A percentile compares a stretch with the other conserved stretches of the same genome.
These are phyloP conservation scores for Fraxinus greggii DNA, from an alignment of 305 asterid species.

Conservation along the genomic window DNA sequence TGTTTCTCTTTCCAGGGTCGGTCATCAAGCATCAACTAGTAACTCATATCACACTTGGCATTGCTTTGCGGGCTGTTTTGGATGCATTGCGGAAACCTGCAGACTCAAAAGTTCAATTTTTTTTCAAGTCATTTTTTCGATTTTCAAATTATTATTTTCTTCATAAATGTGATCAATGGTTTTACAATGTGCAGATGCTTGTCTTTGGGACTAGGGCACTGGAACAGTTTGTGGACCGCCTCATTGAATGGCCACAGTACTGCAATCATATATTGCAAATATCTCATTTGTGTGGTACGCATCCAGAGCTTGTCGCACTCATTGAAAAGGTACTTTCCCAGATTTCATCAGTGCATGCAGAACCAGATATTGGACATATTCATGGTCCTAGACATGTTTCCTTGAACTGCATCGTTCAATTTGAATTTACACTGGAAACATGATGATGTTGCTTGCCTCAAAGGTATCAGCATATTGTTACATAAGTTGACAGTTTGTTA, in stretches of 20 bases:
- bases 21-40: constrained; percentile 94
- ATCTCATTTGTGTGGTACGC: constrained; percentile 84
- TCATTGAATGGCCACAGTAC: constrained; percentile 98
- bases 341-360: constrained; percentile 72
- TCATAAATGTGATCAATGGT: constrained; percentile 21
- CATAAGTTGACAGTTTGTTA: not conserved
- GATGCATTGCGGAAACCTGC: constrained; percentile 96
- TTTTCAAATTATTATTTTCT: constrained; percentile 9
- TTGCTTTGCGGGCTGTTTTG: constrained; percentile 92
- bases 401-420: constrained; percentile 1
- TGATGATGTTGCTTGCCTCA: constrained; percentile 10
- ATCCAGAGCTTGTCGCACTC: constrained; percentile 65
- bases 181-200: constrained; percentile 68
- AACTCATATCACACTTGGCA: constrained; percentile 88
- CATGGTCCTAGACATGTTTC: constrained; percentile 43
- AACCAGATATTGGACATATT: constrained; percentile 54
- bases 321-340: constrained; percentile 72
- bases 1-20: constrained; percentile 59
- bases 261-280: constrained; percentile 96
- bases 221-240: constrained; percentile 94
- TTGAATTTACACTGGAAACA: constrained; percentile 5
- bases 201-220: constrained; percentile 88
- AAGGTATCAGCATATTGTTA: not conserved
- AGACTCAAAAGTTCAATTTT: constrained; percentile 75
- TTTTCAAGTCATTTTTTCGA: constrained; percentile 12